Conservation (phyloP, 2,329 filamentous ascomycete species). For the Pseudocercospora vitis region DNA sequence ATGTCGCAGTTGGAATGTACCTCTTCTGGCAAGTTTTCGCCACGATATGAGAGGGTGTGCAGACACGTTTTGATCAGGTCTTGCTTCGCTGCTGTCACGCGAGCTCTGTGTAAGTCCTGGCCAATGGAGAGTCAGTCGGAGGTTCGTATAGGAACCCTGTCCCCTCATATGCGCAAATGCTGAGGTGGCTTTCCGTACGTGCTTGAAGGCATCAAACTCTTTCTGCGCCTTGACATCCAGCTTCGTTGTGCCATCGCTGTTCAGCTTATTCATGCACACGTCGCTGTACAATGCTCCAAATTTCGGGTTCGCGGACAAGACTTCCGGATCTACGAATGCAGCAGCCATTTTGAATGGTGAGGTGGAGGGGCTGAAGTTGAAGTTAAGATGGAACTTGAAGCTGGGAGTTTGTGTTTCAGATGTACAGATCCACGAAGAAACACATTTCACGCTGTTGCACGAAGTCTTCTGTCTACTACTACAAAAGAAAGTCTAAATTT, state of each 20-base stretch:
- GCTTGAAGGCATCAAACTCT: conserved; percentile 42
- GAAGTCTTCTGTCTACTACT: neutral
- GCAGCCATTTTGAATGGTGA: conserved; percentile 41
- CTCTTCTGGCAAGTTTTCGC: conserved; percentile 43
- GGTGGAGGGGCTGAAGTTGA: neutral
- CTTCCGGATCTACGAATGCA: conserved; percentile 42
- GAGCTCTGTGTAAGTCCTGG: conserved; percentile 42
- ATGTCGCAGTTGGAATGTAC: conserved; percentile 26
- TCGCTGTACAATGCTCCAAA: conserved; percentile 50
- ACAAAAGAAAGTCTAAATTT: conserved; percentile 10
- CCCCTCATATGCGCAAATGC: no score
- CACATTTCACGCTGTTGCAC: neutral
- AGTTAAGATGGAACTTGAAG: conserved; percentile 7
- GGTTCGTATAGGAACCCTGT: neutral
- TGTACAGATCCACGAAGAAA: conserved; percentile 2
- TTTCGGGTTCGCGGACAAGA: conserved; percentile 44
- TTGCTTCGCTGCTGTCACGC: conserved; percentile 36
- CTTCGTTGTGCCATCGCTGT: conserved; percentile 46
- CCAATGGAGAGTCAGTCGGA: neutral
- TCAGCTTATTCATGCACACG: conserved; percentile 45
- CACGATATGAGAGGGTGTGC: conserved; percentile 37
- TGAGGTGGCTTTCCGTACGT: conserved; percentile 32
- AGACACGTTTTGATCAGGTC: conserved; percentile 41
- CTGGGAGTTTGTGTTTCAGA: neutral
- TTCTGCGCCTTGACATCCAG: conserved; percentile 44